Conservation (phyloP, 1,284 basidiomycete species). For the Ustilago bromivora region DNA sequence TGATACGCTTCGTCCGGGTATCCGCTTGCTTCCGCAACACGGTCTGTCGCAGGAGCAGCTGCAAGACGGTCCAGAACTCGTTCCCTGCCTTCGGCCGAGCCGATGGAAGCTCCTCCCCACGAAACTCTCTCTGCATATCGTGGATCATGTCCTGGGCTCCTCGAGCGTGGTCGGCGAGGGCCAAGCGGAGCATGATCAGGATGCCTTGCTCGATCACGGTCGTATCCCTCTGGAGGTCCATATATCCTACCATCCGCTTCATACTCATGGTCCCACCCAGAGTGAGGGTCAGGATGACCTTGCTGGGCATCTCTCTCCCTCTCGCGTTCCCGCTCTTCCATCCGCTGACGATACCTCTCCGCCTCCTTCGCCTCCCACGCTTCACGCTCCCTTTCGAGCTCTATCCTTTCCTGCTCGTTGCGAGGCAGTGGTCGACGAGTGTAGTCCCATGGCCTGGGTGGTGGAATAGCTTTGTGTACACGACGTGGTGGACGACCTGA, state of each 20-base stretch:
- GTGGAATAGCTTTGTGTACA: conserved; percentile 40
- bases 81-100: conserved; percentile 27
- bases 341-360: conserved; percentile 36
- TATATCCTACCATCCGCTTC: conserved; percentile 17
- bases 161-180: conserved; percentile 17
- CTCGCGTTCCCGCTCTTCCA: conserved; percentile 36
- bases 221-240: conserved; percentile 18
- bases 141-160: conserved; percentile 29
- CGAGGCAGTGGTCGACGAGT: conserved; percentile 37
- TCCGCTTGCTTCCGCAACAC: conserved; percentile 9
- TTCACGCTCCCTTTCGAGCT: conserved; percentile 36
- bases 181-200: conserved; percentile 9
- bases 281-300: conserved; percentile 9
- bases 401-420: conserved; percentile 31
- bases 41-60: conserved; percentile 12
- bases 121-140: conserved; percentile 18
- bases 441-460: conserved; percentile 46
- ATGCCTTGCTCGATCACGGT: conserved; percentile 17
- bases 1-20: conserved; percentile 12
- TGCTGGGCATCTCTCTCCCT: conserved; percentile 18
- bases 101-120: conserved; percentile 22
- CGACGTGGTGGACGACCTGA: conserved; percentile 16
- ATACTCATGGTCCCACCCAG: conserved; percentile 12
- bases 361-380: conserved; percentile 44
- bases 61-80: conserved; percentile 14